phyloP scores from a whole-genome alignment of 805 yeast genomes.

The Teunomyces tritomae region DNA sequence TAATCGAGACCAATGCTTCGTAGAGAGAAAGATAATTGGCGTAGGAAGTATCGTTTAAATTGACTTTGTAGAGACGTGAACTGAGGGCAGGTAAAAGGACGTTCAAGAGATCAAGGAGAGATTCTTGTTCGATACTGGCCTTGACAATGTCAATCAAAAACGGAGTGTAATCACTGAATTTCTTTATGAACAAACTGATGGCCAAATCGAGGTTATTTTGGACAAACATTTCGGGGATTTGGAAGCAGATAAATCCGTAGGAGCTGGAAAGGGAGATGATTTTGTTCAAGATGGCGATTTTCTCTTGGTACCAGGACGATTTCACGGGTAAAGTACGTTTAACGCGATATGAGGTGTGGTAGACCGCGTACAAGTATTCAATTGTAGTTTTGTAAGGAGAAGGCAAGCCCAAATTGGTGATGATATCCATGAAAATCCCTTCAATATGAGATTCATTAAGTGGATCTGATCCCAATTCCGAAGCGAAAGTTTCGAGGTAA shows the following conservation, averaged over 20 bases:
- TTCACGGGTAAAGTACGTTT: conserved; percentile 45
- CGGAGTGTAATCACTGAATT: conserved; percentile 17
- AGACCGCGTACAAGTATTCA: conserved; percentile 45
- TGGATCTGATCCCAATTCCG: conserved; percentile 17
- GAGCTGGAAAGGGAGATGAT: conserved; percentile 50
- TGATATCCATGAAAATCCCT: conserved; percentile 50
- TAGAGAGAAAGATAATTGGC: conserved; percentile 52
- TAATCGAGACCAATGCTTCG: conserved; percentile 57
- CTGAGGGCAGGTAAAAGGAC: conserved; percentile 49
- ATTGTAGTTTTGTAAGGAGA: conserved; percentile 34
- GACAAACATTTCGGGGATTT: conserved; percentile 61
- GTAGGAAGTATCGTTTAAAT: conserved; percentile 52
- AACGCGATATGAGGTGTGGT: conserved; percentile 38
- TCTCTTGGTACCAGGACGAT: conserved; percentile 34
- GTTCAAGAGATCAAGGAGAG: conserved; percentile 57
- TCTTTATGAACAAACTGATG: conserved; percentile 23
- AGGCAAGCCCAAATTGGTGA: conserved; percentile 54
- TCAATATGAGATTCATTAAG: conserved; percentile 42
- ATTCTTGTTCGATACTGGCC: conserved; percentile 65
- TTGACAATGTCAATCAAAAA: conserved; percentile 56
- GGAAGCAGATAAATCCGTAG: conserved; percentile 67
- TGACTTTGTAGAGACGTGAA: conserved; percentile 31
- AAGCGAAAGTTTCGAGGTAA: conserved; percentile 22
- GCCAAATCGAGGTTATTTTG: conserved; percentile 35
- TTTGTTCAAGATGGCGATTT: conserved; percentile 44